Evolutionary conservation across 78 protist species (phyloP).

Genomic region (Dictyostelium brefeldianum): DNA sequence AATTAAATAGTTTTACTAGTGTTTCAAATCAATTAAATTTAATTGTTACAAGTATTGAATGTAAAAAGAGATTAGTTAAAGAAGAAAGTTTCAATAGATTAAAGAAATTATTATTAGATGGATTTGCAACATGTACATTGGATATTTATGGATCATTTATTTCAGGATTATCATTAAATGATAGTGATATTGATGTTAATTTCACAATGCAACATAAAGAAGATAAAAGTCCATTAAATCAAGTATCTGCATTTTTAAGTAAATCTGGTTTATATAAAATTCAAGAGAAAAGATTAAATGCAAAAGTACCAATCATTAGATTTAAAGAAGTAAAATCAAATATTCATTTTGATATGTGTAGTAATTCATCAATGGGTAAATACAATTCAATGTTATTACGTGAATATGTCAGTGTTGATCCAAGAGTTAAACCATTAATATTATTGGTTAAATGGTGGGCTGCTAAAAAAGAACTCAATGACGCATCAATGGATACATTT

Average conservation of each 20-base stretch:
- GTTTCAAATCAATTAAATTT: no score
- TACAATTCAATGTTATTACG: conserved; percentile 26
- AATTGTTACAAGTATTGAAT: background rate
- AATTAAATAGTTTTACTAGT: no score
- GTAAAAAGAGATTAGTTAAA: background rate
- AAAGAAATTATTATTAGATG: background rate
- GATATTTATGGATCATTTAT: conserved; percentile 7
- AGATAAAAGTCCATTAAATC: background rate
- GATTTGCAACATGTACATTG: background rate
- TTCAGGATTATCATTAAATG: background rate
- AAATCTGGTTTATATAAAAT: background rate
- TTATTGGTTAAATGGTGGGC: conserved; percentile 25
- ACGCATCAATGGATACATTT: conserved; percentile 16
- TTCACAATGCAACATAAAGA: background rate
- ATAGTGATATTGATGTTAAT: conserved; percentile 21
- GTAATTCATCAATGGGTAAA: background rate
- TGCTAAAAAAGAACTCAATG: conserved; percentile 15
- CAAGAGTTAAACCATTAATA: background rate
- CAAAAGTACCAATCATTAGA: conserved; percentile 37
- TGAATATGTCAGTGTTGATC: background rate
- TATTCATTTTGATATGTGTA: conserved; percentile 51
- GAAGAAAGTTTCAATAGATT: background rate
- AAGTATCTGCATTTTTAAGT: background rate
- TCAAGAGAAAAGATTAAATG: background rate
- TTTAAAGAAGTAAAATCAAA: background rate